Evolutionary conservation across 2,329 filamentous ascomycete species (phyloP).

Genomic region (Hypoxylon sp.): DNA sequence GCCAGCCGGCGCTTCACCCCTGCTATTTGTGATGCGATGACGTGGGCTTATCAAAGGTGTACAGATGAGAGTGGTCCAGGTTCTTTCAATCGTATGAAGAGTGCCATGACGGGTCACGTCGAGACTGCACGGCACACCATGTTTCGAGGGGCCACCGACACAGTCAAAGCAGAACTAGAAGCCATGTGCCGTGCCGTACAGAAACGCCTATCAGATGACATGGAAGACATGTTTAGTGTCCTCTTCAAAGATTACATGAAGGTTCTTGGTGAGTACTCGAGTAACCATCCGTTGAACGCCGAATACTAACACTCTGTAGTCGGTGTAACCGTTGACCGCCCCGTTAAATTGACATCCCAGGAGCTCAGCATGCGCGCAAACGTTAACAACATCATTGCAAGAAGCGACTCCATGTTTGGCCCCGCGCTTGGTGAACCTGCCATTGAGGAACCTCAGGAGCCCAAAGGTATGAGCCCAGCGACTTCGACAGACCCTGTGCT

Average conservation of each 20-base stretch:
- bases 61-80: constrained; percentile 61
- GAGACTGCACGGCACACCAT: constrained; percentile 59
- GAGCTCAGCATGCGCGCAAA: constrained; percentile 38
- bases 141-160: constrained; percentile 63
- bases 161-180: constrained; percentile 59
- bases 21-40: constrained; percentile 62
- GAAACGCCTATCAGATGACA: constrained; percentile 29
- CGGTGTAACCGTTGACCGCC: constrained; percentile 34
- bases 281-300: background rate
- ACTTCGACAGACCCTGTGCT: background rate
- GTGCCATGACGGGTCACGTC: constrained; percentile 63
- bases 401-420: constrained; percentile 41
- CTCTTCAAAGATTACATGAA: constrained; percentile 46
- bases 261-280: constrained; percentile 43
- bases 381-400: constrained; percentile 33
- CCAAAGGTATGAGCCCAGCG: background rate
- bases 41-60: constrained; percentile 62
- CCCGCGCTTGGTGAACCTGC: constrained; percentile 20
- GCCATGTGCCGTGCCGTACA: constrained; percentile 53
- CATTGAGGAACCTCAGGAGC: background rate
- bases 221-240: constrained; percentile 30
- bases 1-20: constrained; percentile 69
- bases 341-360: constrained; percentile 21
- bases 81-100: constrained; percentile 67
- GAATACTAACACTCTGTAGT: constrained; percentile 41